These are phyloP conservation scores for Fusarium chaquense DNA, from an alignment of 2,329 filamentous ascomycete genomes.

Conservation along the genomic window DNA sequence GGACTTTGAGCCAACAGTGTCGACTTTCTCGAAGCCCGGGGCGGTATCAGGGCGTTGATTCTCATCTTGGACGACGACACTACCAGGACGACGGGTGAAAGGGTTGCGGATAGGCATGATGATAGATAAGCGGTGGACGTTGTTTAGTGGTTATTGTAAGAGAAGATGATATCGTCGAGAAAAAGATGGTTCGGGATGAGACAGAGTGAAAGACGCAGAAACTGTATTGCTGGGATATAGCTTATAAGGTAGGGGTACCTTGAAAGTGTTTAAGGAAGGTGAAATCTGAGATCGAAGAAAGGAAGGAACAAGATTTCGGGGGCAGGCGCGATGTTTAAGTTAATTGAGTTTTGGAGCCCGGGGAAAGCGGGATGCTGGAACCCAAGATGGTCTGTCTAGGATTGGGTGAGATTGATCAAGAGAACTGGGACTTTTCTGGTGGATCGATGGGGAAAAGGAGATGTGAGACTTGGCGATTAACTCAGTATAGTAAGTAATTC, in stretches of 20 bases:
- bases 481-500: constrained; percentile 19
- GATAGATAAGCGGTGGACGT: constrained; percentile 24
- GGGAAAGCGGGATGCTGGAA: constrained; percentile 34
- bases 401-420: constrained; percentile 3
- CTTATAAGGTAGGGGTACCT: not conserved
- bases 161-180: constrained; percentile 20
- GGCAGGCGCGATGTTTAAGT: constrained; percentile 37
- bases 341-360: constrained; percentile 41
- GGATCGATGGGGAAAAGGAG: constrained; percentile 19
- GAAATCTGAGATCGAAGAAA: constrained; percentile 18
- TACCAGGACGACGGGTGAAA: constrained; percentile 71
- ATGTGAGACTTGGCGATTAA: constrained; percentile 26
- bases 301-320: constrained; percentile 18
- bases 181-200: not conserved
- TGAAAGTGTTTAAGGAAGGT: constrained; percentile 14
- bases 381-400: constrained; percentile 21
- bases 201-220: not conserved
- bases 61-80: constrained; percentile 62
- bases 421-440: constrained; percentile 16
- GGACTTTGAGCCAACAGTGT: constrained; percentile 71
- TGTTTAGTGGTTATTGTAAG: constrained; percentile 19
- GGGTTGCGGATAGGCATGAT: constrained; percentile 80
- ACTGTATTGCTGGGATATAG: constrained; percentile 5
- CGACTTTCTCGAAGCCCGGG: constrained; percentile 69
- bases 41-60: constrained; percentile 60